Evolutionary conservation across 2,329 filamentous ascomycete genomes (phyloP).

Genomic region (Elsinoe ampelina): DNA sequence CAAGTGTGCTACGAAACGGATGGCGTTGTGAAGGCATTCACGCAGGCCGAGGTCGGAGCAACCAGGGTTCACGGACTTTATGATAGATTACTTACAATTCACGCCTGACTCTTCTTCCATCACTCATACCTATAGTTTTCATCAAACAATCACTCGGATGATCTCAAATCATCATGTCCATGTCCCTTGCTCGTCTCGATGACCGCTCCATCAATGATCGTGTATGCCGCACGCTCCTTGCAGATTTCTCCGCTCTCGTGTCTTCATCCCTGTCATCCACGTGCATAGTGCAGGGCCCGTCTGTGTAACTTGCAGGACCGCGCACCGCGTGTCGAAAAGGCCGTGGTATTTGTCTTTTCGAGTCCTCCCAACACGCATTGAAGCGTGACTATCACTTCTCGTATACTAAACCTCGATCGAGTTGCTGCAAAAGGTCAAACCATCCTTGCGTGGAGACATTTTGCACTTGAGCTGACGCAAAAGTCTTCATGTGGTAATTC

Average conservation of each 20-base stretch:
- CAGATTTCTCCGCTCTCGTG: background rate
- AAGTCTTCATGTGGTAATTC: too few species aligned
- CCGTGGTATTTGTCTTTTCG: background rate
- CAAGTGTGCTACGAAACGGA: background rate
- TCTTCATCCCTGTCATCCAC: constrained; percentile 7
- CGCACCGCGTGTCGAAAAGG: background rate
- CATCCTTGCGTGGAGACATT: too few species aligned
- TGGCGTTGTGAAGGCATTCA: background rate
- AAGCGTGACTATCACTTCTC: too few species aligned
- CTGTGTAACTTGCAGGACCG: background rate
- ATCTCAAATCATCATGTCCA: too few species aligned
- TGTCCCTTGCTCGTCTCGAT: background rate
- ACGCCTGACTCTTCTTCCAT: background rate
- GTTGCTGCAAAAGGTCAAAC: too few species aligned
- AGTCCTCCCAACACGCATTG: background rate
- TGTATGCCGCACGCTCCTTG: background rate
- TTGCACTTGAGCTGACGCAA: too few species aligned
- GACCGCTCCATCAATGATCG: background rate
- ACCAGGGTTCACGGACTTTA: background rate
- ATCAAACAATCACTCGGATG: too few species aligned
- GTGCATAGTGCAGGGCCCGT: background rate
- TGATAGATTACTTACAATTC: background rate
- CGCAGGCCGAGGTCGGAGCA: background rate
- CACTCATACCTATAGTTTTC: too few species aligned
- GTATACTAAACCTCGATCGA: too few species aligned